phyloP scores from a whole-genome alignment of 345 rosid genomes.

The Euphorbia pulcherrima region DNA sequence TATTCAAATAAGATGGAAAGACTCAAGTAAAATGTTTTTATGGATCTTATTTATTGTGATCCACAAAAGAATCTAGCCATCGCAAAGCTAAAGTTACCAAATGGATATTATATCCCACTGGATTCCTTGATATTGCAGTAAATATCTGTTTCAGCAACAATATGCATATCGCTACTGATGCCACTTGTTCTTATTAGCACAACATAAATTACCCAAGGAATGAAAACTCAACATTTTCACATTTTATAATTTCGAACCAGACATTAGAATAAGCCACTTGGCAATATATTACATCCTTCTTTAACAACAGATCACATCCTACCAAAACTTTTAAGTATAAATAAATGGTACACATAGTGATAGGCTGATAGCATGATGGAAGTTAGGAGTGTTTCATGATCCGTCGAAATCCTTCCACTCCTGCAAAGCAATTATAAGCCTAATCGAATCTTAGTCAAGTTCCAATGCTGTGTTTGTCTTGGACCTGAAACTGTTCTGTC shows the following conservation, averaged over 20 bases:
- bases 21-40: no score
- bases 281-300: neutral
- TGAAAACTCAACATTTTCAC: neutral
- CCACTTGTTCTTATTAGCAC: no score
- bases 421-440: no score
- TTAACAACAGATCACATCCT: neutral
- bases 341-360: no score
- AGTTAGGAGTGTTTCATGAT: no score
- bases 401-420: no score
- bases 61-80: conserved; percentile 18
- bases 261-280: neutral
- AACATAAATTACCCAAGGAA: neutral
- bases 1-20: no score
- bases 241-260: neutral
- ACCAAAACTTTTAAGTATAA: neutral
- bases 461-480: no score
- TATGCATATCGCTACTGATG: neutral
- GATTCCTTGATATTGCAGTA: conserved; percentile 20
- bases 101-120: conserved; percentile 16
- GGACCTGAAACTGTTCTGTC: conserved; percentile 9
- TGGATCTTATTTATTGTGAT: no score
- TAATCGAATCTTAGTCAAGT: no score
- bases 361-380: no score
- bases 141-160: conserved; percentile 3
- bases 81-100: conserved; percentile 12